A percentile compares a stretch with the other conserved stretches of the same genome.
phyloP scores from a whole-genome alignment of 208 protist genomes.

The Trypanosoma scelopori region DNA sequence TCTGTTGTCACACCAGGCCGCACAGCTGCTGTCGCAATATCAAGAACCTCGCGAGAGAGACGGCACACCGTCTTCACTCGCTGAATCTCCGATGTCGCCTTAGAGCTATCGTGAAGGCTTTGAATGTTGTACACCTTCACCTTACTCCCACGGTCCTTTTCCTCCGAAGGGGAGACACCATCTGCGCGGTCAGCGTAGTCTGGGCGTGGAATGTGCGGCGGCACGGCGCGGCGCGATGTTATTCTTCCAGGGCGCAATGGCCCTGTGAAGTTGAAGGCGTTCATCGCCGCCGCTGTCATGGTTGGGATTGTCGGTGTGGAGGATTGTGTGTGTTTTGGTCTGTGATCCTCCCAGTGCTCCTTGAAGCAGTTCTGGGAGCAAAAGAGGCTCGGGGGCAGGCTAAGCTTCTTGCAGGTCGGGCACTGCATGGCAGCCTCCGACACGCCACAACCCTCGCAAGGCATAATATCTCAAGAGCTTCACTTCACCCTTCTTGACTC shows the following conservation, averaged over 20 bases:
- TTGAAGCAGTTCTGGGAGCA: conserved; percentile 90
- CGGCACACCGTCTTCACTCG: conserved; percentile 90
- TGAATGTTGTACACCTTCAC: conserved; percentile 77
- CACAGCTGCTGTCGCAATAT: conserved; percentile 91
- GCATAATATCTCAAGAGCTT: too few relatives aligned
- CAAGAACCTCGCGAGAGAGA: conserved; percentile 93
- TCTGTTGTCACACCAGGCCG: conserved; percentile 96
- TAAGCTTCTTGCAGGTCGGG: conserved; percentile 89
- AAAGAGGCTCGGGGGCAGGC: conserved; percentile 89
- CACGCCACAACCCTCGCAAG: conserved; percentile 85
- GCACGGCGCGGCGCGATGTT: conserved; percentile 79
- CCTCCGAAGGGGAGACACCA: conserved; percentile 70
- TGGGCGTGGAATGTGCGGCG: conserved; percentile 63
- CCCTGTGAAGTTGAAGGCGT: conserved; percentile 82
- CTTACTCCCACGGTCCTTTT: conserved; percentile 70
- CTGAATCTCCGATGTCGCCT: conserved; percentile 65
- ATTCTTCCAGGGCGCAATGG: conserved; percentile 82
- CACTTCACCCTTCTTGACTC: too few relatives aligned
- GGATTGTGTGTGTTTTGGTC: conserved; percentile 80
- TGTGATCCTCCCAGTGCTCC: conserved; percentile 83
- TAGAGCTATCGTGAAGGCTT: conserved; percentile 75
- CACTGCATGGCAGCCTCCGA: conserved; percentile 80
- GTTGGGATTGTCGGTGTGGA: conserved; percentile 78
- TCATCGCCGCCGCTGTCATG: conserved; percentile 74
- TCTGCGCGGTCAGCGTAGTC: conserved; percentile 89